Conservation (phyloP, 257 asterid species). For the Ballota nigra region DNA sequence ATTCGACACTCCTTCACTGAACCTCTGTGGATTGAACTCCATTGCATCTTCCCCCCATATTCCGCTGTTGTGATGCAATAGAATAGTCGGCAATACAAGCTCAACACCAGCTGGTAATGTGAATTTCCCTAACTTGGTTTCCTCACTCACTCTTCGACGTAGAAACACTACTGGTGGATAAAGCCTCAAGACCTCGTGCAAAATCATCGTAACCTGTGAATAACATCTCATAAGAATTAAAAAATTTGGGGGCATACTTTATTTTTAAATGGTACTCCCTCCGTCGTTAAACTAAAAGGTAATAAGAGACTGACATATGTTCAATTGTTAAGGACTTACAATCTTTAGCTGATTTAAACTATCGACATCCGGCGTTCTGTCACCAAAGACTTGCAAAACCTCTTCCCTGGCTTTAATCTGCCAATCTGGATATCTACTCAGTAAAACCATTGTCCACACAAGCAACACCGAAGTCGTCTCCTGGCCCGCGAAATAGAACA, state of each 20-base stretch:
- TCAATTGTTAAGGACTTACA: conserved; percentile 13
- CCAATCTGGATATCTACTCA: conserved; percentile 22
- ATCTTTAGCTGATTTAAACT: conserved; percentile 24
- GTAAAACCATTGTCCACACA: conserved; percentile 21
- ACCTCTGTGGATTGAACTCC: conserved; percentile 20
- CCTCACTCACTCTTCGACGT: conserved; percentile 8
- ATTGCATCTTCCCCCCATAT: conserved; percentile 28
- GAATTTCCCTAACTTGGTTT: conserved; percentile 23
- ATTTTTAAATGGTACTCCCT: background rate
- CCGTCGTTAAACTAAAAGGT: too few species aligned
- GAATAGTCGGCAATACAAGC: background rate
- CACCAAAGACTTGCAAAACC: conserved; percentile 16
- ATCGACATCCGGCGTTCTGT: conserved; percentile 7
- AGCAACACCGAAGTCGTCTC: conserved; percentile 25
- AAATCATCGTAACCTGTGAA: conserved; percentile 21
- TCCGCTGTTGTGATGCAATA: conserved; percentile 19
- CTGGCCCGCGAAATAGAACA: conserved; percentile 22
- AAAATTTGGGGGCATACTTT: too few species aligned
- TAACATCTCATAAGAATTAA: background rate
- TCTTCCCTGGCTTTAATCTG: conserved; percentile 22
- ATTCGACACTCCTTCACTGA: conserved; percentile 14
- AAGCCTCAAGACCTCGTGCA: conserved; percentile 22
- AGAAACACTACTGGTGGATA: conserved; percentile 16
- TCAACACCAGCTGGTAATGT: conserved; percentile 21
- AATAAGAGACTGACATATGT: background rate